phyloP scores from a whole-genome alignment of 2,329 filamentous ascomycete species.

The Thielaviopsis populi region DNA sequence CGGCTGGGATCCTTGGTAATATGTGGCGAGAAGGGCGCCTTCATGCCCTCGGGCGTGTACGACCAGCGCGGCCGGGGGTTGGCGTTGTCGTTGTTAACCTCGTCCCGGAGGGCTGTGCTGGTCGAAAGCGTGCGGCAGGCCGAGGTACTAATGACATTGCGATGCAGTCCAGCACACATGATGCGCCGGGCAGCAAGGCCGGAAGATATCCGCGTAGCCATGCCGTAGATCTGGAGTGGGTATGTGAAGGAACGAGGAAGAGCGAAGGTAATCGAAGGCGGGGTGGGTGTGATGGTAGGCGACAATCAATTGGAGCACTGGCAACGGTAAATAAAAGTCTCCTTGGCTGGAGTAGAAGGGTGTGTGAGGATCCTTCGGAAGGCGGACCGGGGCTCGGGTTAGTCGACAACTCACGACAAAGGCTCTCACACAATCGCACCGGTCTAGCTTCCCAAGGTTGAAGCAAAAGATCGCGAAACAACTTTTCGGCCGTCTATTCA shows the following conservation, averaged over 20 bases:
- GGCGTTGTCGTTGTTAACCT: not conserved
- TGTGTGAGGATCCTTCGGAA: not conserved
- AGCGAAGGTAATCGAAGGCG: not conserved
- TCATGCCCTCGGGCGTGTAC: constrained; percentile 53
- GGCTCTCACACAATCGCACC: not conserved
- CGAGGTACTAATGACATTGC: not conserved
- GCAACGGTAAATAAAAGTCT: not conserved
- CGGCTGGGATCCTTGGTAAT: constrained; percentile 38
- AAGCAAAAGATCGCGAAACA: not conserved
- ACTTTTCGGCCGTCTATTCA: constrained; percentile 11
- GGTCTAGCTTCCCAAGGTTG: not conserved
- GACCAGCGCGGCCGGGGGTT: constrained; percentile 54
- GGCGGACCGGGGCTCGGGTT: not conserved
- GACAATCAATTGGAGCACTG: not conserved
- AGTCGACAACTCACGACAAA: not conserved
- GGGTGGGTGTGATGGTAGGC: constrained; percentile 2
- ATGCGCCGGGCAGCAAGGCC: not conserved
- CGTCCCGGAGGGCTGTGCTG: not conserved
- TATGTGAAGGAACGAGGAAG: not conserved
- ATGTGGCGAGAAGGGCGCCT: constrained; percentile 51
- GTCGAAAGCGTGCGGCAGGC: constrained; percentile 10
- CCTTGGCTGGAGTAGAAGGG: not conserved
- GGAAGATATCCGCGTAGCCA: constrained; percentile 4
- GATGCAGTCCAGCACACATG: not conserved
- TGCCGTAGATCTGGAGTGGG: not conserved